These are phyloP conservation scores for Podaxis sp. DNA, from an alignment of 768 basidiomycete genomes.

Conservation along the genomic window DNA sequence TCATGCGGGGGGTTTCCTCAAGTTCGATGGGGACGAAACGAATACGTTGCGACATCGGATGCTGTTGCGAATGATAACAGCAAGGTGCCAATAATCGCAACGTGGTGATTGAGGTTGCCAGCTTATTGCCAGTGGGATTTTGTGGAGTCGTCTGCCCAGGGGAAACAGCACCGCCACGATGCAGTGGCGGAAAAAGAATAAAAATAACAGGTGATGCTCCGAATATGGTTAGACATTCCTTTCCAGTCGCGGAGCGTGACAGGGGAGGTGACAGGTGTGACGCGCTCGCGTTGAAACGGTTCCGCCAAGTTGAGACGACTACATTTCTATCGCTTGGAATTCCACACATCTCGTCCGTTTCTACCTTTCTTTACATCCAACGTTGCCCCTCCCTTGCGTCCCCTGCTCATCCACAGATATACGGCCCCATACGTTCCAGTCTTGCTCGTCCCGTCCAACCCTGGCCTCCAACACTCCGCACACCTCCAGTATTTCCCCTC, in stretches of 20 bases:
- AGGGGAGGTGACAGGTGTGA: slow-evolving; percentile 6
- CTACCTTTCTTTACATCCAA: neutral
- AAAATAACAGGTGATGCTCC: neutral
- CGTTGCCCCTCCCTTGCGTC: neutral
- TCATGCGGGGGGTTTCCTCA: too few relatives aligned
- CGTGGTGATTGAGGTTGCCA: slow-evolving; percentile 11
- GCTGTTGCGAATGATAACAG: neutral
- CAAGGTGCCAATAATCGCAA: neutral
- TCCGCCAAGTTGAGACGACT: slow-evolving; percentile 1
- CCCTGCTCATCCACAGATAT: neutral
- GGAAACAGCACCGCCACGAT: slow-evolving; percentile 11
- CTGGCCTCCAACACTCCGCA: neutral
- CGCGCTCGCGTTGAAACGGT: slow-evolving; percentile 10
- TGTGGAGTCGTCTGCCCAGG: slow-evolving; percentile 9
- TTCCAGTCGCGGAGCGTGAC: neutral
- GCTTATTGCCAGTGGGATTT: neutral
- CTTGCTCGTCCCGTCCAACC: neutral
- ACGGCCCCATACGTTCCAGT: neutral
- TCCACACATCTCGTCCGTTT: neutral
- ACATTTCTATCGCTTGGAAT: slow-evolving; percentile 7
- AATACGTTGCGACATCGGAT: neutral
- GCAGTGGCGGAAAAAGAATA: neutral
- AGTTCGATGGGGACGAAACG: neutral
- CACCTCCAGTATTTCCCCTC: neutral
- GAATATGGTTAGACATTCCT: neutral